Conservation (phyloP, 495 filamentous ascomycete species). For the Pseudomonodictys pantanalensis region DNA sequence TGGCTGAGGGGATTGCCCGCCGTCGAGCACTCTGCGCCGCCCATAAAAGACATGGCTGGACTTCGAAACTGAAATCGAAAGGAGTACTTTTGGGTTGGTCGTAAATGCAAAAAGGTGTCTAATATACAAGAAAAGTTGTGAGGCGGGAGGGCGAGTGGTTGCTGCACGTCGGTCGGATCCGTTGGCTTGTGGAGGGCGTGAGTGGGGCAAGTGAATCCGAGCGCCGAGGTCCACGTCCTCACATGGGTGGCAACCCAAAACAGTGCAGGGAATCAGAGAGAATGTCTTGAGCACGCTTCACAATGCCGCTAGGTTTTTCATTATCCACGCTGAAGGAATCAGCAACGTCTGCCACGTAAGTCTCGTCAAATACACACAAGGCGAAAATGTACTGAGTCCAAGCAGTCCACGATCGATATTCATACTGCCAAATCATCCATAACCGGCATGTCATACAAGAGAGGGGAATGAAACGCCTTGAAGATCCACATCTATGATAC, state of each 20-base stretch:
- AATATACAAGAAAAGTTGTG: neutral
- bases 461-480: slow-evolving; percentile 8
- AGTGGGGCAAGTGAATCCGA: neutral
- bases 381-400: too few relatives aligned
- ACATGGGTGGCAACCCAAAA: too few relatives aligned
- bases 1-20: slow-evolving; percentile 93
- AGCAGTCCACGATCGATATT: too few relatives aligned
- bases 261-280: too few relatives aligned
- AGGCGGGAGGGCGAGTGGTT: neutral
- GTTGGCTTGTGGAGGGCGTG: neutral
- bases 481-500: slow-evolving; percentile 25
- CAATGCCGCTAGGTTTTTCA: too few relatives aligned
- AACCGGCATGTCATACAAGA: neutral
- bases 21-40: slow-evolving; percentile 94
- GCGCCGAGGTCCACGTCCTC: slow-evolving; percentile 12
- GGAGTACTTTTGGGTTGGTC: too few relatives aligned
- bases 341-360: too few relatives aligned
- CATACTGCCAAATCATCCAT: neutral
- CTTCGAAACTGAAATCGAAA: neutral
- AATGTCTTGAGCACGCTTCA: too few relatives aligned
- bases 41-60: slow-evolving; percentile 79
- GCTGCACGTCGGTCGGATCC: neutral
- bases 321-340: too few relatives aligned
- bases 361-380: too few relatives aligned
- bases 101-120: neutral